Conservation (phyloP, 2,329 filamentous ascomycete species). For the Aspergillus novofumigatus region DNA sequence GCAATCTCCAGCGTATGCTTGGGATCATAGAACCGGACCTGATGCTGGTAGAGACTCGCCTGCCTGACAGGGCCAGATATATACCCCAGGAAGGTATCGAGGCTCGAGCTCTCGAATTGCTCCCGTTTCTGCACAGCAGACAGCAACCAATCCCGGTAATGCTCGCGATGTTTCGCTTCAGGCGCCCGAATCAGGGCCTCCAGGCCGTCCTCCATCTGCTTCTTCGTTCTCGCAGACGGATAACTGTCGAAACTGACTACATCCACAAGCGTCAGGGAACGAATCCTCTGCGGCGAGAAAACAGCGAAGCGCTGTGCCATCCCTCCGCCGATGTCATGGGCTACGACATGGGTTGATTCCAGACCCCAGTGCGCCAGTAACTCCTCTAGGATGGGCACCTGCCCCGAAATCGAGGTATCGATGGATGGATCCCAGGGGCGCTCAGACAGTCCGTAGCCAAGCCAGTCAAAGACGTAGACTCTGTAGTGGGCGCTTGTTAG, state of each 20-base stretch:
- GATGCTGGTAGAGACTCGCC: conserved; percentile 31
- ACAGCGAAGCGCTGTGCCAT: conserved; percentile 27
- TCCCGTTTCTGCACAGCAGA: conserved; percentile 8
- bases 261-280: conserved; percentile 28
- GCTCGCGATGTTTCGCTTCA: conserved; percentile 17
- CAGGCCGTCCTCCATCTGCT: conserved; percentile 29
- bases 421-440: conserved; percentile 24
- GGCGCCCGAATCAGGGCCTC: conserved; percentile 22
- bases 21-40: conserved; percentile 30
- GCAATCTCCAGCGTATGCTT: conserved; percentile 33
- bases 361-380: conserved; percentile 26
- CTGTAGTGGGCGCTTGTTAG: conserved; percentile 21
- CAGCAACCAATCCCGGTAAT: conserved; percentile 20
- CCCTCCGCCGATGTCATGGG: conserved; percentile 32
- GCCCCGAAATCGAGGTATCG: conserved; percentile 31
- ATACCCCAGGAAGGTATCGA: conserved; percentile 25
- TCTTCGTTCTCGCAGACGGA: conserved; percentile 27
- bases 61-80: conserved; percentile 33
- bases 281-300: conserved; percentile 17
- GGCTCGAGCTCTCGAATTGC: conserved; percentile 15
- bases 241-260: conserved; percentile 34
- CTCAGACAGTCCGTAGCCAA: conserved; percentile 32
- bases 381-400: conserved; percentile 26
- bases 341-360: conserved; percentile 21
- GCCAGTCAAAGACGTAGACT: conserved; percentile 28